Evolutionary conservation across 352 stramenopile genomes (phyloP).

Genomic region (Globisporangium middletonii): DNA sequence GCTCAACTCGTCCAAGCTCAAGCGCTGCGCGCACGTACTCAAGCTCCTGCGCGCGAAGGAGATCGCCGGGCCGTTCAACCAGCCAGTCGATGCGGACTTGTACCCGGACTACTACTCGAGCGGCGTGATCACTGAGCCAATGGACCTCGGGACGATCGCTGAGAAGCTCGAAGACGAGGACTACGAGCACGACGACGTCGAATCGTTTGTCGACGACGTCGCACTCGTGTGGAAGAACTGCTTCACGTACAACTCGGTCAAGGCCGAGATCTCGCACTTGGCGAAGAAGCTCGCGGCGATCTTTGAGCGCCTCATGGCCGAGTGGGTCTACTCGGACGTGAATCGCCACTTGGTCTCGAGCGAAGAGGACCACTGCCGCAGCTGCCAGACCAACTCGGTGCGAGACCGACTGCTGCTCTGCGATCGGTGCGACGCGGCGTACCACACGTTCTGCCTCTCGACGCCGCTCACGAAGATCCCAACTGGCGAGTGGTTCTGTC

Average conservation of each 20-base stretch:
- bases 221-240: conserved; percentile 84
- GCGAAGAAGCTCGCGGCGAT: conserved; percentile 70
- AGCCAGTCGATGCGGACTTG: conserved; percentile 75
- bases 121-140: conserved; percentile 64
- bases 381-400: conserved; percentile 66
- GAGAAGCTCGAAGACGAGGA: conserved; percentile 85
- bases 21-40: conserved; percentile 62
- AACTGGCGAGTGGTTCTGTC: conserved; percentile 73
- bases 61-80: conserved; percentile 70
- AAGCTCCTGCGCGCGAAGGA: conserved; percentile 79
- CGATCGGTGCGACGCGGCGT: conserved; percentile 78
- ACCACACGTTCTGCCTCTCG: conserved; percentile 78
- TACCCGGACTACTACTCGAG: conserved; percentile 81
- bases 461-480: conserved; percentile 51
- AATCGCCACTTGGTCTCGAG: conserved; percentile 47
- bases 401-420: conserved; percentile 64
- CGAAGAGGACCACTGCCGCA: conserved; percentile 76
- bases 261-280: conserved; percentile 73
- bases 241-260: conserved; percentile 78
- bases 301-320: conserved; percentile 76
- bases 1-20: conserved; percentile 47
- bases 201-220: conserved; percentile 78
- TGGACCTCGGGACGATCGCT: conserved; percentile 77
- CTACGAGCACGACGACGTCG: conserved; percentile 78
- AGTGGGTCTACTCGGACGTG: conserved; percentile 63